Evolutionary conservation across 2,329 filamentous ascomycete species (phyloP), one percentile per base, ranked within the genome.

Genomic region (Xylaria sp.): DNA sequence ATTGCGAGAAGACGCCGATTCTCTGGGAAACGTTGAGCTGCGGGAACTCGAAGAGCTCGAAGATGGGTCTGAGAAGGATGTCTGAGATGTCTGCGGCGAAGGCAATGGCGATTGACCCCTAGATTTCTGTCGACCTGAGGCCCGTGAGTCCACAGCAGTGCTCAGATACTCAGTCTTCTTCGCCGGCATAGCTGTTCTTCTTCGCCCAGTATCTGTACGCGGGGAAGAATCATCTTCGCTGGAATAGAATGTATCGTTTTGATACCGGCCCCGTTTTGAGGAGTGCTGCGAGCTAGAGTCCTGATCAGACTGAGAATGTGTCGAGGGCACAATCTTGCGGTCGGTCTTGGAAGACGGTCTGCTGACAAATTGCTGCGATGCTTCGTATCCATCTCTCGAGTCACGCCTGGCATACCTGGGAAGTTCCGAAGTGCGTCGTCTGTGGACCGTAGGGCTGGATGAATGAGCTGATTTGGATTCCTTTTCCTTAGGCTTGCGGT

Each of bases 181-280:
- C 9, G 70, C 57, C 18, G 69, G 73, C 28, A 74, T 34, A 52
- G 52, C 65, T 20, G 76, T 75, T 56, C 74, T 75, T n/a, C 70
- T 73, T 51, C 74, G 75, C 10, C 69, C 76, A 31, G 56, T 13
- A 23, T 72, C 72, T n/a, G 34, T 25, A 13, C 66, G 72, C 25
- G 67, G 69, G 1, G 70, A 66, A n/a, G 66, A 23, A 18, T 80
- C 78, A 20, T 80, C 78, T 48, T 78, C 78, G n/a, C 75, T 78
- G 4, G 77, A 78, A 56, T 76, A 76, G 57, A 73, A 74, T 3
- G 72, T 69, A 59, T 78, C 76, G 20, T 69, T 69, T 55, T 72
- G 69, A 9, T 67, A 67, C 18, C 74, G 72, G 8, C 69, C 66
- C 7, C 73, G 72, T 52, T 72, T 71, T 1, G 73, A 65, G 23